Conservation (phyloP, 805 yeast genomes). For the Candida khao-thaluensis region DNA sequence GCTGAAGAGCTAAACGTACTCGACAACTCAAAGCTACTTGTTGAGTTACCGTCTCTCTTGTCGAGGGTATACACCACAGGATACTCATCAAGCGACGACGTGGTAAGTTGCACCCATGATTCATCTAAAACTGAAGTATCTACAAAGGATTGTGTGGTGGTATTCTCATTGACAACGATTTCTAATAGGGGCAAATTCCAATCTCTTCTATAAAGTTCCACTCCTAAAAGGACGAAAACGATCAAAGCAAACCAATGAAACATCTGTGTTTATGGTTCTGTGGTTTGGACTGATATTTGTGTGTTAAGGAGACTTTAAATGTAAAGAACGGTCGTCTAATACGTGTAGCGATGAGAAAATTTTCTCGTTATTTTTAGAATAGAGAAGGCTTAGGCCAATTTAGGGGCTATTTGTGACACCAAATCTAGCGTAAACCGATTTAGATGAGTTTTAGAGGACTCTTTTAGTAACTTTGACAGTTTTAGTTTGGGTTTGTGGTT, state of each 20-base stretch:
- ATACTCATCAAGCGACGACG: background rate
- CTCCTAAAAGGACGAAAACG: background rate
- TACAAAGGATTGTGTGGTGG: too few species aligned
- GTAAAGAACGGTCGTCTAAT: too few species aligned
- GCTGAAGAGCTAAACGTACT: background rate
- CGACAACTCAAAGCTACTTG: background rate
- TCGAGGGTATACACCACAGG: background rate
- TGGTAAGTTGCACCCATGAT: background rate
- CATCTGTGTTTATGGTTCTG: background rate
- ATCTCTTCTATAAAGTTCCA: conserved; percentile 1
- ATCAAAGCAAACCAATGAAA: background rate
- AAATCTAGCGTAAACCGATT: too few species aligned
- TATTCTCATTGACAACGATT: too few species aligned
- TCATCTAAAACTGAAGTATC: too few species aligned
- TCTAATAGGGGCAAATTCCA: background rate
- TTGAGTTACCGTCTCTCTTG: conserved; percentile 2
- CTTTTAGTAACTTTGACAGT: too few species aligned
- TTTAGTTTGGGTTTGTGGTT: too few species aligned
- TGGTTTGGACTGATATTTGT: too few species aligned
- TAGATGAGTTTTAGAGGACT: too few species aligned
- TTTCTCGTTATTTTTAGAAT: conserved; percentile 7
- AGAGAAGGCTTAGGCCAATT: background rate
- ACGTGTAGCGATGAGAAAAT: conserved; percentile 5
- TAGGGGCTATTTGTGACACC: too few species aligned
- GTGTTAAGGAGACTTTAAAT: too few species aligned